A percentile compares a stretch with the other conserved stretches of the same genome.
Conservation (phyloP, 2,329 filamentous ascomycete species). For the Alternaria sp. region DNA sequence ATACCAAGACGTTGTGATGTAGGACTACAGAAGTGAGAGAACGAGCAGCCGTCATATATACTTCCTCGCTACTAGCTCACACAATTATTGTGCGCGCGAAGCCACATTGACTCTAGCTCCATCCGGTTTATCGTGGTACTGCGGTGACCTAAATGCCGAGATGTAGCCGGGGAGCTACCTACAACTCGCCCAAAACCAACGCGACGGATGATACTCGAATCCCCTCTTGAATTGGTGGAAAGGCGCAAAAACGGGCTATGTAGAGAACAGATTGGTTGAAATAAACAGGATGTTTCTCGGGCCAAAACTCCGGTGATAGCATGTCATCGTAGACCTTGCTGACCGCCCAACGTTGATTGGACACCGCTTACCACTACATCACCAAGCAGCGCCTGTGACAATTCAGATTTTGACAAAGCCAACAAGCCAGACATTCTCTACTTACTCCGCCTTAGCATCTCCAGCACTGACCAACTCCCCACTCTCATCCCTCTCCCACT, state of each 20-base stretch:
- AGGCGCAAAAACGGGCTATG: not conserved
- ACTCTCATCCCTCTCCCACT: constrained; percentile 10
- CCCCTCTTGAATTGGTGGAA: not conserved
- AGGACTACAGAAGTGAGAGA: not conserved
- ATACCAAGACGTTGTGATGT: not conserved
- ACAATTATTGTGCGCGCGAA: not conserved
- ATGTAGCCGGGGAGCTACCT: not conserved
- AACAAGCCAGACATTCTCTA: not conserved
- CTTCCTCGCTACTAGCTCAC: not conserved
- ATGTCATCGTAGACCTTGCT: not conserved
- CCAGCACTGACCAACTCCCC: not conserved
- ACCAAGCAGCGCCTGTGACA: not conserved
- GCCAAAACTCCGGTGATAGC: not conserved
- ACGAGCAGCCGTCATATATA: not conserved
- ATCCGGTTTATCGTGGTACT: not conserved
- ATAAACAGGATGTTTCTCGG: not conserved
- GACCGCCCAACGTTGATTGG: too few species aligned
- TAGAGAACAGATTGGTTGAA: not conserved
- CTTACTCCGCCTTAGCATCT: not conserved
- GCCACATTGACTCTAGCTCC: not conserved
- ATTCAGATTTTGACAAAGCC: not conserved
- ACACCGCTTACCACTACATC: too few species aligned
- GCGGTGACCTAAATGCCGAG: not conserved
- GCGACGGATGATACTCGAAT: not conserved
- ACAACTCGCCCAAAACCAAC: not conserved